Evolutionary conservation across 2,329 filamentous ascomycete genomes (phyloP), one percentile per base, ranked within the genome.

Genomic region (Akanthomyces lecanii): DNA sequence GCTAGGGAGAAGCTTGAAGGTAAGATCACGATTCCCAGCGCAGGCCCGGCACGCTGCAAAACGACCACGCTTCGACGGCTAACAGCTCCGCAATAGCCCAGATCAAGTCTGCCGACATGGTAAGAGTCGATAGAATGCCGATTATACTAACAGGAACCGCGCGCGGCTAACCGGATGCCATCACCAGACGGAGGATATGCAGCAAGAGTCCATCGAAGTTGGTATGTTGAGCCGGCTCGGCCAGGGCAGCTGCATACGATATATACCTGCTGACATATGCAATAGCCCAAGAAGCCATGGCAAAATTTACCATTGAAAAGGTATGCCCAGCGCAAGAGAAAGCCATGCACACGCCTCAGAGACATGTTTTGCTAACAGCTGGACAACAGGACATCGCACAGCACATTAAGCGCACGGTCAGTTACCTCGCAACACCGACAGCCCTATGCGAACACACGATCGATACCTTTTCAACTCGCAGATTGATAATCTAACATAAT

Each of bases 21-120:
- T 90, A 76, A 75, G 76, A 61, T 65, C 16, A 21, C 48, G 1
- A 42, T 7, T 44, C 14, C 42, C 12, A 1, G 18, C 16, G 36
- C 38, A 5, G 40, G 48, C 36, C 53, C 40, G 51, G 60, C 59
- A 44, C 47, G 18, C 57, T 11, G 47, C 36, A 52, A 23, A 50
- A 18, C 50, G 42, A 42, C 40, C 62, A 18, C 25, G 28, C n/a
- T 57, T 61, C 45, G 51, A 54, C 58, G 18, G 23, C 60, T 62
- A 50, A 62, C 60, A 25, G 12, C 7, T 21, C 30, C 36, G 16
- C 23, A 16, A 68, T 73, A 99, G 95, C 92, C 67, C 92, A 97
- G 80, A 89, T 99, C 78, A 99, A 99, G 83, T 97, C 93, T 70
- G 94, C 92, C 64, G 95, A 99, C 75, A 99, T 99, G 95, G 95